These are phyloP conservation scores for Globisporangium orthogonon DNA, from an alignment of 352 stramenopile species.

Conservation along the genomic window DNA sequence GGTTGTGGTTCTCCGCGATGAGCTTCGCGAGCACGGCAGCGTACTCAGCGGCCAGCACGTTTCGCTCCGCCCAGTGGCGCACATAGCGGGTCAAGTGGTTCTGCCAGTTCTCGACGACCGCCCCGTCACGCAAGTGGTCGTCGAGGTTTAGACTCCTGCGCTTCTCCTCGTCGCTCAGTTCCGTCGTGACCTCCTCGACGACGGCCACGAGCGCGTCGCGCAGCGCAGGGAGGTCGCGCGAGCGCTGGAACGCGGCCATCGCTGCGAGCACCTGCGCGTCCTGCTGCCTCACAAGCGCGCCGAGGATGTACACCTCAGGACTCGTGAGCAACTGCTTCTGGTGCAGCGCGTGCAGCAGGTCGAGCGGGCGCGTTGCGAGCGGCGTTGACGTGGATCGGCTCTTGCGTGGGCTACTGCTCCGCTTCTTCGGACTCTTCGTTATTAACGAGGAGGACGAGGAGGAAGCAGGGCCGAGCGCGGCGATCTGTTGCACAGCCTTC, in stretches of 20 bases:
- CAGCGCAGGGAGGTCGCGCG: slow-evolving; percentile 21
- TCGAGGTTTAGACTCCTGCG: slow-evolving; percentile 12
- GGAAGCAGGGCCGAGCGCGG: slow-evolving; percentile 19
- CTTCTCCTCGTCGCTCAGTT: slow-evolving; percentile 62
- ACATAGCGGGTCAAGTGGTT: slow-evolving; percentile 39
- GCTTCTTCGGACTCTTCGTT: slow-evolving; percentile 2
- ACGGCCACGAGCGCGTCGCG: slow-evolving; percentile 43
- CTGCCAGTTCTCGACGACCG: slow-evolving; percentile 31
- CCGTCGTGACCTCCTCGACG: slow-evolving; percentile 58
- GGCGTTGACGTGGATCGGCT: background rate
- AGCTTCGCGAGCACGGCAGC: slow-evolving; percentile 35
- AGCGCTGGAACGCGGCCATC: slow-evolving; percentile 35
- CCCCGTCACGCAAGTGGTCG: background rate
- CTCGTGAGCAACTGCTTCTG: slow-evolving; percentile 58
- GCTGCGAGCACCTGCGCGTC: slow-evolving; percentile 41
- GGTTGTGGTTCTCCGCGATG: slow-evolving; percentile 44
- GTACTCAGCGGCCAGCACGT: slow-evolving; percentile 24
- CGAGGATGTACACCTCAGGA: slow-evolving; percentile 50
- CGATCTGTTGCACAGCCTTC: slow-evolving; percentile 43
- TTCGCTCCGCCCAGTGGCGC: slow-evolving; percentile 30
- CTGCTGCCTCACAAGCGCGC: slow-evolving; percentile 49
- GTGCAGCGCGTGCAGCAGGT: slow-evolving; percentile 40
- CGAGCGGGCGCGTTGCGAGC: slow-evolving; percentile 20
- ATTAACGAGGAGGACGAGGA: too few species aligned
- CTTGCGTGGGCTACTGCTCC: slow-evolving; percentile 10